Evolutionary conservation across 352 stramenopile genomes (phyloP), one percentile per base, ranked within the genome.

Genomic region (Phytophthora macrochlamydospora): DNA sequence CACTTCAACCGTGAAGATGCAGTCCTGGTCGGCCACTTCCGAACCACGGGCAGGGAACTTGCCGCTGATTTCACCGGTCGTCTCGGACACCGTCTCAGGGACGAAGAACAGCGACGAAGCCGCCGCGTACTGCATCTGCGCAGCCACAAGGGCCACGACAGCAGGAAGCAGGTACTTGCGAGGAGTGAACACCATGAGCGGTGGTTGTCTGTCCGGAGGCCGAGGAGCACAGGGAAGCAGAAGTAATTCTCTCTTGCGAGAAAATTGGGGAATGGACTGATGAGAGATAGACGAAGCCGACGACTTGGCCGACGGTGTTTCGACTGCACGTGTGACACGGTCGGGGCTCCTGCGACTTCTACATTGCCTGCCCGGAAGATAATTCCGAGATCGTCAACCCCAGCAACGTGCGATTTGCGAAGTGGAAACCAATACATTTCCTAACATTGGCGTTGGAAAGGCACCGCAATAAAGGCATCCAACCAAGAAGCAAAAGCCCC

Each of bases 161-260:
- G 58, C 58, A 14, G 65, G 67, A 33, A 72, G 14, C 38, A 72
- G 54, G 53, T 67, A 72, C 29, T 56, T 53, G 37, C 59, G 31
- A 7, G 65, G 65, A 12, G 65, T 57, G 65, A 58, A 73, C 37
- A 73, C 65, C 65, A 73, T 73, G 11, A 57, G 60, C n/a, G 30
- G 9, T 43, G 9, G 42, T 54, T 38, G 43, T 28, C 43, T 49
- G 9, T 28, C 43, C 14, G 24, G 18, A 7, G 43, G 43, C 43
- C 29, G 43, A 49, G 18, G 7, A 18, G 2, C 1, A 33, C 60
- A 50, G 52, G 52, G 30, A 60, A 33, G 51, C 33, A 66, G 51
- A 48, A 43, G 65, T 72, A 68, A 68, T 72, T 48, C 62, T 60
- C 64, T 63, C 7, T 24, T 9, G 37, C 52, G 65, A 72, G 65